Conservation (phyloP, 2,329 filamentous ascomycete genomes). For the Cytospora paraplurivora region DNA sequence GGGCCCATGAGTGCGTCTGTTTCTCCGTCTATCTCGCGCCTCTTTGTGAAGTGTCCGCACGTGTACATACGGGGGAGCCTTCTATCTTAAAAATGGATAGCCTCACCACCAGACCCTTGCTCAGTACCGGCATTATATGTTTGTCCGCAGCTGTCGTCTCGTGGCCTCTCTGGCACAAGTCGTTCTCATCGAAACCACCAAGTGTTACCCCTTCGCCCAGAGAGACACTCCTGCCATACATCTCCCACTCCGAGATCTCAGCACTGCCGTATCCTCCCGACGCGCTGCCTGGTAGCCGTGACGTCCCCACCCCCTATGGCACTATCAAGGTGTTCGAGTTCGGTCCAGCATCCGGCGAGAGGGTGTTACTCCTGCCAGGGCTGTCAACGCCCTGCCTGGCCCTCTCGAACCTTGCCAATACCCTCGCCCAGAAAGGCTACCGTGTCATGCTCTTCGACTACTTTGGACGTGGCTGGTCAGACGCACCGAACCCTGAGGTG, state of each 20-base stretch:
- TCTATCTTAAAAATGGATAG: constrained; percentile 8
- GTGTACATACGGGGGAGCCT: neutral
- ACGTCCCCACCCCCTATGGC: constrained; percentile 75
- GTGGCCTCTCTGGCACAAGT: neutral
- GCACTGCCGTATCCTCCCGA: constrained; percentile 61
- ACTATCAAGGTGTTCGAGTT: constrained; percentile 80
- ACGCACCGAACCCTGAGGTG: constrained; percentile 64
- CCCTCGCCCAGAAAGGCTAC: constrained; percentile 66
- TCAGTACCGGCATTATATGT: constrained; percentile 9
- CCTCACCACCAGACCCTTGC: constrained; percentile 1
- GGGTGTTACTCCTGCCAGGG: constrained; percentile 78
- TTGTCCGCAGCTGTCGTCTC: constrained; percentile 19
- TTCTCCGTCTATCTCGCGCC: neutral
- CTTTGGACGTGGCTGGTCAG: constrained; percentile 69
- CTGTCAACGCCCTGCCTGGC: constrained; percentile 82
- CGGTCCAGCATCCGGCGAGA: constrained; percentile 71
- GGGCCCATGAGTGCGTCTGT: neutral
- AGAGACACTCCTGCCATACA: constrained; percentile 1
- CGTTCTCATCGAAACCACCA: neutral
- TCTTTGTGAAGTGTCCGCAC: neutral
- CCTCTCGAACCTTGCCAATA: constrained; percentile 66
- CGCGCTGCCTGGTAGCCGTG: constrained; percentile 70
- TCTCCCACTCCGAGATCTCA: constrained; percentile 5
- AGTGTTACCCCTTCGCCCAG: constrained; percentile 34
- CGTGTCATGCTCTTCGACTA: constrained; percentile 81